phyloP scores from a whole-genome alignment of 768 basidiomycete species.

The Neoboletus brunneissimus region DNA sequence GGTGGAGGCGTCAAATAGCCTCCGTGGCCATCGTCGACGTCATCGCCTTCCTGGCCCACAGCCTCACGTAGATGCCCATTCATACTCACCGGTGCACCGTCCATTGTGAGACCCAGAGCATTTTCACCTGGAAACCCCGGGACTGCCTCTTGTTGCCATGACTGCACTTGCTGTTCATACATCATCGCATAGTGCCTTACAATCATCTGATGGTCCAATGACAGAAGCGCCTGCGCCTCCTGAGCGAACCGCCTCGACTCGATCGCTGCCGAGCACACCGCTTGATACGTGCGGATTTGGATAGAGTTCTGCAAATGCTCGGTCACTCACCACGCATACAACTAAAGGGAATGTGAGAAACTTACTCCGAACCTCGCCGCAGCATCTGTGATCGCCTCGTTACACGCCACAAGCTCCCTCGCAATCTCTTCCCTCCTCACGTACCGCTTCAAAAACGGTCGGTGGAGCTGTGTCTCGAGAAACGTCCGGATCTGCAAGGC shows the following conservation, averaged over 20 bases:
- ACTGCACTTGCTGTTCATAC: slow-evolving; percentile 4
- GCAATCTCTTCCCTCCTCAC: slow-evolving; percentile 70
- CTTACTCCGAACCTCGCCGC: slow-evolving; percentile 25
- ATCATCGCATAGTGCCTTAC: slow-evolving; percentile 11
- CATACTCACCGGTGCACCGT: not conserved
- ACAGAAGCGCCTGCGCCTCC: slow-evolving; percentile 18
- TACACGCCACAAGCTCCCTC: slow-evolving; percentile 49
- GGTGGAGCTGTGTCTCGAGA: slow-evolving; percentile 54
- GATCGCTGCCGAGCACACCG: slow-evolving; percentile 40
- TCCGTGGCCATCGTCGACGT: not conserved
- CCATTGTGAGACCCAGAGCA: slow-evolving; percentile 6
- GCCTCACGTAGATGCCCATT: not conserved
- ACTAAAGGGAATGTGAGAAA: not conserved
- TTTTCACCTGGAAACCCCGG: not conserved
- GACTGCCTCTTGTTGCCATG: not conserved
- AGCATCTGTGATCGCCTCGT: slow-evolving; percentile 52
- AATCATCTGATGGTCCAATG: slow-evolving; percentile 18
- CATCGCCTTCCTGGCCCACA: not conserved
- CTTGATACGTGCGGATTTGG: slow-evolving; percentile 53
- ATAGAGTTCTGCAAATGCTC: slow-evolving; percentile 37
- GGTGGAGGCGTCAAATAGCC: slow-evolving; percentile 4
- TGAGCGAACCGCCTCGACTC: slow-evolving; percentile 23
- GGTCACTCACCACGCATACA: not conserved
- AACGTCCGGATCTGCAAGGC: slow-evolving; percentile 45
- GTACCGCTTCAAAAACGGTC: slow-evolving; percentile 78